These are phyloP conservation scores for Spathaspora arborariae DNA, from an alignment of 805 yeast species.

Conservation along the genomic window DNA sequence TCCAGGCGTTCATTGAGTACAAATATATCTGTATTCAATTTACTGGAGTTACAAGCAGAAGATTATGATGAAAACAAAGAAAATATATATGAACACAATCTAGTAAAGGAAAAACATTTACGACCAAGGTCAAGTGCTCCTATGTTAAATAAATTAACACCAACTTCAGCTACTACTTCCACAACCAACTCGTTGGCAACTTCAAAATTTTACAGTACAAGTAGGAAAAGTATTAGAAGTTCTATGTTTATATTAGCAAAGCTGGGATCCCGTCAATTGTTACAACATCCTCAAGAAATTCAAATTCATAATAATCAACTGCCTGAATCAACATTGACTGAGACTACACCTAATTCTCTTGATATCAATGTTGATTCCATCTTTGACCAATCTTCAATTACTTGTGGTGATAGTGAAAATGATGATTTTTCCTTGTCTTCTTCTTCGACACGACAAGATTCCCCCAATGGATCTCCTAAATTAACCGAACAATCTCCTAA, in stretches of 20 bases:
- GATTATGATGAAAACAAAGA: slow-evolving; percentile 6
- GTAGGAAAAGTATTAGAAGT: slow-evolving; percentile 6
- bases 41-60: slow-evolving; percentile 1
- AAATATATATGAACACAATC: neutral
- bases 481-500: no score
- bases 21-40: slow-evolving; percentile 11
- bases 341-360: neutral
- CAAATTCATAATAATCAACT: neutral
- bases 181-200: neutral
- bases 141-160: slow-evolving; percentile 11
- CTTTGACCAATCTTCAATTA: slow-evolving; percentile 14
- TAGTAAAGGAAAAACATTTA: slow-evolving; percentile 7
- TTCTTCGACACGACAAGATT: neutral
- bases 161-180: neutral
- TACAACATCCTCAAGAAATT: slow-evolving; percentile 1
- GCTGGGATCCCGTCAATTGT: neutral
- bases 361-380: slow-evolving; percentile 5
- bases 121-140: slow-evolving; percentile 22
- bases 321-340: neutral
- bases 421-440: slow-evolving; percentile 4
- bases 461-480: no score
- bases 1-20: slow-evolving; percentile 12
- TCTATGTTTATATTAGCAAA: slow-evolving; percentile 6
- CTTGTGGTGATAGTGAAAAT: slow-evolving; percentile 14
- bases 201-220: neutral